Conservation (phyloP, 2,329 filamentous ascomycete species). For the Colletotrichum sp. region DNA sequence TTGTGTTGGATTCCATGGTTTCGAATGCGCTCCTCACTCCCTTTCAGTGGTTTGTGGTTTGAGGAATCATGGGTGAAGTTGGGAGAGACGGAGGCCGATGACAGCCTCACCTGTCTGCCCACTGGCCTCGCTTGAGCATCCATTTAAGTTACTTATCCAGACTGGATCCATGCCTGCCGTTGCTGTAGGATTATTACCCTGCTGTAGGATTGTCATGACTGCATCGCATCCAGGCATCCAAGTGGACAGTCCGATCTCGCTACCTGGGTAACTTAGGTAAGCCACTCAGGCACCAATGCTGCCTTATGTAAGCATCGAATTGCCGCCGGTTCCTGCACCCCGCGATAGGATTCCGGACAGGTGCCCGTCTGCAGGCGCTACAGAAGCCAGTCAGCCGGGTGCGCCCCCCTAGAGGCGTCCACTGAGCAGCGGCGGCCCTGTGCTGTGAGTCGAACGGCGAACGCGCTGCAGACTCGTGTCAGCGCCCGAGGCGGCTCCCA, state of each 20-base stretch:
- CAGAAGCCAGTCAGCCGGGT: not conserved
- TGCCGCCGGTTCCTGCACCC: not conserved
- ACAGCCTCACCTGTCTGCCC: not conserved
- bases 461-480: not conserved
- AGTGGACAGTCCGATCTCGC: not conserved
- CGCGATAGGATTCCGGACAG: not conserved
- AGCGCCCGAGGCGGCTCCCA: not conserved
- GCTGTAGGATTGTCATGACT: not conserved
- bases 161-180: not conserved
- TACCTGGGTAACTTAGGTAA: not conserved
- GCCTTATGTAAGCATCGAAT: too few relatives aligned
- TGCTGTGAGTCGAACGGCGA: not conserved
- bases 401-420: not conserved
- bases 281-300: not conserved
- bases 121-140: not conserved
- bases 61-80: not conserved
- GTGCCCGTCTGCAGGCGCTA: not conserved
- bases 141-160: accelerated
- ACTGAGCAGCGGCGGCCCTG: not conserved
- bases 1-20: not conserved
- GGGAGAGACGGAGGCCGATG: not conserved
- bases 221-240: not conserved
- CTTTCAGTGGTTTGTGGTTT: not conserved
- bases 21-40: not conserved
- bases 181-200: not conserved